phyloP scores from a whole-genome alignment of 2,329 filamentous ascomycete species.

The Fusarium sp. region DNA sequence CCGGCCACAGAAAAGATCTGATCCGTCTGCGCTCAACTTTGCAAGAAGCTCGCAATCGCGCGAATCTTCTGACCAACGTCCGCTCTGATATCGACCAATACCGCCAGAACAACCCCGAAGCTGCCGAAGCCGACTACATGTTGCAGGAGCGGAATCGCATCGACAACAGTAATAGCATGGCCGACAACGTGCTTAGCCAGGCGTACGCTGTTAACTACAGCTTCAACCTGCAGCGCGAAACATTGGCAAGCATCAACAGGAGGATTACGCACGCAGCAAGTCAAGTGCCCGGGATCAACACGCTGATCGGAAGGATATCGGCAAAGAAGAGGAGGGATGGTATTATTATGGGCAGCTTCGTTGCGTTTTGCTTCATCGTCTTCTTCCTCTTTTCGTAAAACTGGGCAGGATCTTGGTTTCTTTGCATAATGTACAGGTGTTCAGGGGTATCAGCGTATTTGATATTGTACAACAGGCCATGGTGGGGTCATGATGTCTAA shows the following conservation, averaged over 20 bases:
- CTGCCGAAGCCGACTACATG: constrained; percentile 96
- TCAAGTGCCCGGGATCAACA: constrained; percentile 93
- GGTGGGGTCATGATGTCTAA: constrained; percentile 45
- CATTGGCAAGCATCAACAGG: constrained; percentile 86
- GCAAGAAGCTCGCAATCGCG: constrained; percentile 82
- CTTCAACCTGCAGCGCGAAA: constrained; percentile 89
- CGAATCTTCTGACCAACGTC: constrained; percentile 90
- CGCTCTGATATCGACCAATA: constrained; percentile 93
- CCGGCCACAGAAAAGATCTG: constrained; percentile 87
- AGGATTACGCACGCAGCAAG: constrained; percentile 90
- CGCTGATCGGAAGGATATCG: constrained; percentile 90
- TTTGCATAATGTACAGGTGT: constrained; percentile 50
- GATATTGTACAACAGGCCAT: constrained; percentile 51
- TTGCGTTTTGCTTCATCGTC: constrained; percentile 90
- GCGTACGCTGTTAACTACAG: constrained; percentile 97
- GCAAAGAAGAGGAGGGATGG: constrained; percentile 95
- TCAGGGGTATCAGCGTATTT: constrained; percentile 55
- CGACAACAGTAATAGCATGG: constrained; percentile 89
- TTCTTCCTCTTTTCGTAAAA: constrained; percentile 79
- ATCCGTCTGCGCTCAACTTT: constrained; percentile 79
- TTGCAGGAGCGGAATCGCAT: constrained; percentile 86
- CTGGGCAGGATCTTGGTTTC: constrained; percentile 19
- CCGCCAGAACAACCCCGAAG: constrained; percentile 81
- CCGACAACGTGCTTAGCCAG: constrained; percentile 91
- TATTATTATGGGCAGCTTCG: constrained; percentile 90